Conservation (phyloP, 352 stramenopile genomes). For the Elongisporangium anandrum region DNA sequence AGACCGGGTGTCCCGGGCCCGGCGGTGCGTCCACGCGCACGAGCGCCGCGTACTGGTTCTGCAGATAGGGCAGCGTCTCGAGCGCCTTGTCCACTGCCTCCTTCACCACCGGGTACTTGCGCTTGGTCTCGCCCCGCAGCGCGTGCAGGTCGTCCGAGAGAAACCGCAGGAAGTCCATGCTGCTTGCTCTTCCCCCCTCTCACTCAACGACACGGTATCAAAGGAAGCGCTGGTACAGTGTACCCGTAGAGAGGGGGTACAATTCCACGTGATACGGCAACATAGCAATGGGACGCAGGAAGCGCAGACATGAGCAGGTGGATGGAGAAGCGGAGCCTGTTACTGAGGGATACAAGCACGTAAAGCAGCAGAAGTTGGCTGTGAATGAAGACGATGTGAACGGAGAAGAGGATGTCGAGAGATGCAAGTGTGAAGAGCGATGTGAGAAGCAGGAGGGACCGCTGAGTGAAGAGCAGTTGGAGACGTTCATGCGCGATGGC, state of each 20-base stretch:
- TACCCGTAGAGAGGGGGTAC: neutral
- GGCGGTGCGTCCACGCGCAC: slow-evolving; percentile 73
- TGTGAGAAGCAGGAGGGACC: slow-evolving; percentile 8
- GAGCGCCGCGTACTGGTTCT: slow-evolving; percentile 92
- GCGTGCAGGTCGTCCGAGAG: slow-evolving; percentile 87
- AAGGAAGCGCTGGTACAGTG: neutral
- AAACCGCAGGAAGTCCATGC: slow-evolving; percentile 91
- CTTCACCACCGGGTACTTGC: slow-evolving; percentile 93
- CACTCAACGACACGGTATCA: too few species aligned
- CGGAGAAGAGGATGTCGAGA: neutral
- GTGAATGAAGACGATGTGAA: neutral
- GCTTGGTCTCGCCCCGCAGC: slow-evolving; percentile 80
- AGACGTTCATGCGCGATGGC: slow-evolving; percentile 57
- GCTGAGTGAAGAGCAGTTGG: slow-evolving; percentile 25
- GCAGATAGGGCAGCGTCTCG: slow-evolving; percentile 89
- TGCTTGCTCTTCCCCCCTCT: neutral
- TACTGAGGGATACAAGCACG: neutral
- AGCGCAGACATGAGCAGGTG: neutral
- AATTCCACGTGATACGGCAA: neutral
- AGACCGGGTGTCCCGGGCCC: slow-evolving; percentile 88
- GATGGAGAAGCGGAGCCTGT: neutral
- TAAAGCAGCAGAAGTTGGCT: neutral
- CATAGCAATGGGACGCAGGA: neutral
- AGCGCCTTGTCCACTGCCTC: slow-evolving; percentile 95
- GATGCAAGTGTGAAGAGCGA: neutral